phyloP scores from a whole-genome alignment of 1,284 basidiomycete species.

The Ustilago curta region DNA sequence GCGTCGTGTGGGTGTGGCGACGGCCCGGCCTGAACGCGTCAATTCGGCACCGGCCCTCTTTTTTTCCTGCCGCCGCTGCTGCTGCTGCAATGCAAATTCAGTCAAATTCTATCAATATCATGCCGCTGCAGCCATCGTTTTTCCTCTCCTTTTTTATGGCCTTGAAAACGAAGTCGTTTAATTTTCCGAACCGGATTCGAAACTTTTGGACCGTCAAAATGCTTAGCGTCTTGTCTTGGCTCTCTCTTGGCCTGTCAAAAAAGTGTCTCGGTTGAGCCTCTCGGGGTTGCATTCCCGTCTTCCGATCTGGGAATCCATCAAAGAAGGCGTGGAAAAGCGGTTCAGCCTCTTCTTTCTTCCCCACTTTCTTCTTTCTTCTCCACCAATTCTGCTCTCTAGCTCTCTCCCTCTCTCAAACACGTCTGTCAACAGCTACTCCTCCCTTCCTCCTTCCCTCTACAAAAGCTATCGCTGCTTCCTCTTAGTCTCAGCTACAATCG shows the following conservation, averaged over 20 bases:
- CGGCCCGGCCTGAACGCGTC: conserved; percentile 7
- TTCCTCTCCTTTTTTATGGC: background rate
- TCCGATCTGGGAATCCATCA: conserved; percentile 27
- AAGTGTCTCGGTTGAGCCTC: background rate
- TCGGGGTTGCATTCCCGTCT: conserved; percentile 40
- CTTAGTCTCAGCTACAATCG: background rate
- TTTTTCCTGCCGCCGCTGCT: background rate
- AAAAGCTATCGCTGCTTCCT: background rate
- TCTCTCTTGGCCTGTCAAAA: conserved; percentile 1
- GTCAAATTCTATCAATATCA: conserved; percentile 26
- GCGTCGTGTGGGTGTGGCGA: background rate
- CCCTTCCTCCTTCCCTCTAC: conserved; percentile 1
- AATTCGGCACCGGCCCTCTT: background rate
- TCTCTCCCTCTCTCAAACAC: background rate
- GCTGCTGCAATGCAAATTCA: conserved; percentile 20
- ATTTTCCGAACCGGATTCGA: conserved; percentile 7
- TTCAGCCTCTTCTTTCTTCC: conserved; percentile 13
- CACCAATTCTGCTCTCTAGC: background rate
- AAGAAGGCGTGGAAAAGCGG: background rate
- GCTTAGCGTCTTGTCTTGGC: no score
- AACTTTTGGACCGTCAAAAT: no score
- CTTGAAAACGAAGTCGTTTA: conserved; percentile 16
- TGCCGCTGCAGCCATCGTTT: background rate
- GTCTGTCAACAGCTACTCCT: background rate
- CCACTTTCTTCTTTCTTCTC: conserved; percentile 25